Evolutionary conservation across 768 basidiomycete species (phyloP).

Genomic region (Termitomyces sp.): DNA sequence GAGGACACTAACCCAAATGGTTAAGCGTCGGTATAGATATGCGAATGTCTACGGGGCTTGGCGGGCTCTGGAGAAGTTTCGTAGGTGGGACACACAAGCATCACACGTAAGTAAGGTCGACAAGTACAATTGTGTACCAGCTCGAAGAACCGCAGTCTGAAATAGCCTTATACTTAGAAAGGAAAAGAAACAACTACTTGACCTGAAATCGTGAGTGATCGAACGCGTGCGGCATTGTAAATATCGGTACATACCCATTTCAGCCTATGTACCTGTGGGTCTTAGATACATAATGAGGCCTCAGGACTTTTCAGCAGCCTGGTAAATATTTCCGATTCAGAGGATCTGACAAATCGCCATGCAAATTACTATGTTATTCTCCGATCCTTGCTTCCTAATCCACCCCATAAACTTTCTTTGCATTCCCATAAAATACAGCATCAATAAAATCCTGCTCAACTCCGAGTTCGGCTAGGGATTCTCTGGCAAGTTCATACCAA

Average conservation of each 20-base stretch:
- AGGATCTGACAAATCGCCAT: background rate
- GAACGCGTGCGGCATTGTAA: background rate
- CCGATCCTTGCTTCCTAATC: background rate
- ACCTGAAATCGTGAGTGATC: background rate
- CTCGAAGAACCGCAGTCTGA: background rate
- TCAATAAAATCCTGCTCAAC: slow-evolving; percentile 75
- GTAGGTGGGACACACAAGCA: slow-evolving; percentile 6
- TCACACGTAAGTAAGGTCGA: slow-evolving; percentile 2
- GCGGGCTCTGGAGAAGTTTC: background rate
- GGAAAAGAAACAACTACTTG: background rate
- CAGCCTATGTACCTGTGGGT: background rate
- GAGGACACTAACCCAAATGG: background rate
- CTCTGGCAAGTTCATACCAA: slow-evolving; percentile 81
- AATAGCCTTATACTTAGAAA: background rate
- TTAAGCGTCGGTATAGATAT: slow-evolving; percentile 1
- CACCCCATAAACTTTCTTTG: slow-evolving; percentile 38
- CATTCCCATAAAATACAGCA: slow-evolving; percentile 58
- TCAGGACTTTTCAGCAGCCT: background rate
- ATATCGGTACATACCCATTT: background rate
- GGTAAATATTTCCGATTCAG: background rate
- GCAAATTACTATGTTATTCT: background rate
- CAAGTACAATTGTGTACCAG: background rate
- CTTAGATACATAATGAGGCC: no score
- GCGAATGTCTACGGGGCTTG: background rate
- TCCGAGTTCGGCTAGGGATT: slow-evolving; percentile 72